These are phyloP conservation scores for Termitomyces sp. DNA, from an alignment of 768 basidiomycete species.

Conservation along the genomic window DNA sequence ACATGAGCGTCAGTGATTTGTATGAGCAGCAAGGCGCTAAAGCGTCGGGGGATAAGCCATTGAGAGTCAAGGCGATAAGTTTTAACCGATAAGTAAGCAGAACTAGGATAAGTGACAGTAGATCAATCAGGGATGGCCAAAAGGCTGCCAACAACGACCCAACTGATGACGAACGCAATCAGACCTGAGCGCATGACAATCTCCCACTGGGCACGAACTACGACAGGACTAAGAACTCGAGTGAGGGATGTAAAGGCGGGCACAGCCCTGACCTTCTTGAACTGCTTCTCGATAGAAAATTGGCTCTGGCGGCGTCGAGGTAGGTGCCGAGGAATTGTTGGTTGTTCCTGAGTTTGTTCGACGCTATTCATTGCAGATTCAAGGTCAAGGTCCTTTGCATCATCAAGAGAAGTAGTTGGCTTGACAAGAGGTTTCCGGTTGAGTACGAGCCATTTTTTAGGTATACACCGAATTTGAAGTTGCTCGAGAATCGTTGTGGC, in stretches of 20 bases:
- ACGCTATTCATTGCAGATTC: slow-evolving; percentile 6
- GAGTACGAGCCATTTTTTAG: slow-evolving; percentile 29
- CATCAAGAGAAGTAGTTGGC: neutral
- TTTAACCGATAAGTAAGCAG: neutral
- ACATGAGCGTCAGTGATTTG: slow-evolving; percentile 2
- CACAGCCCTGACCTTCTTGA: slow-evolving; percentile 44
- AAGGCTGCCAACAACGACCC: slow-evolving; percentile 32
- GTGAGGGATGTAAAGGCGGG: slow-evolving; percentile 75
- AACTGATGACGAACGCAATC: slow-evolving; percentile 40
- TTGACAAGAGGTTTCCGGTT: neutral
- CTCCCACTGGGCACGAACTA: slow-evolving; percentile 82
- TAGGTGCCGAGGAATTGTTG: neutral
- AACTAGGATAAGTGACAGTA: neutral
- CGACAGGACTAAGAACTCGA: slow-evolving; percentile 58
- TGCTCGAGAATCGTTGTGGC: slow-evolving; percentile 29
- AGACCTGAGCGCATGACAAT: slow-evolving; percentile 60
- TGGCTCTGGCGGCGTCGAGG: slow-evolving; percentile 9
- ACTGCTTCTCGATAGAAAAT: slow-evolving; percentile 22
- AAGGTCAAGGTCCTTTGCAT: neutral
- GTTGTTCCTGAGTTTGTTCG: slow-evolving; percentile 1
- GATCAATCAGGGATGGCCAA: slow-evolving; percentile 22
- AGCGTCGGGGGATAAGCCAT: too few species aligned
- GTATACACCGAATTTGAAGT: slow-evolving; percentile 36
- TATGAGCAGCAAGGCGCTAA: neutral
- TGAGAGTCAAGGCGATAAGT: neutral